phyloP scores from a whole-genome alignment of 129 eudicot genomes.

The Pittosporum tobira region DNA sequence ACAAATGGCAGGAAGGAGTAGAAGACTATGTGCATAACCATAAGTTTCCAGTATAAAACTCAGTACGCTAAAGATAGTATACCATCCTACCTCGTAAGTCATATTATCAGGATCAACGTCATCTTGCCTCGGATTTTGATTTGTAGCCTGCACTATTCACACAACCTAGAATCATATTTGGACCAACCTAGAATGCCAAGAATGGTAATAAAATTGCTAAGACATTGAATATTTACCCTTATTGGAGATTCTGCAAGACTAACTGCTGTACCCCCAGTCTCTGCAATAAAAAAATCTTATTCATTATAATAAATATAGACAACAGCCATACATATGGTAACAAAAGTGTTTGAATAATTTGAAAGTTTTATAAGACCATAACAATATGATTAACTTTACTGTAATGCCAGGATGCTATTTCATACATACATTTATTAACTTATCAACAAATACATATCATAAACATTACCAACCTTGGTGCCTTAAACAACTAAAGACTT shows the following conservation, averaged over 20 bases:
- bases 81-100: conserved; percentile 67
- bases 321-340: not conserved
- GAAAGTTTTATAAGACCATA: not conserved
- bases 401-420: too few relatives aligned
- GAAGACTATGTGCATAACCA: not conserved
- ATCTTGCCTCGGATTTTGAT: conserved; percentile 35
- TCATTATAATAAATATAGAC: not conserved
- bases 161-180: conserved; percentile 4
- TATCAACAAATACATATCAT: too few relatives aligned
- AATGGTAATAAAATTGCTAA: not conserved
- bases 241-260: conserved; percentile 36
- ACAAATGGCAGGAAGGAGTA: conserved; percentile 1
- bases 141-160: conserved; percentile 28
- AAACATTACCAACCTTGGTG: too few relatives aligned
- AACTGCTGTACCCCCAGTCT: conserved; percentile 31
- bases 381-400: not conserved
- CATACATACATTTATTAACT: too few relatives aligned
- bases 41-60: not conserved
- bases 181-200: not conserved
- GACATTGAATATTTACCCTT: conserved; percentile 26
- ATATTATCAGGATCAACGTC: conserved; percentile 65
- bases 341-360: not conserved
- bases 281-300: conserved; percentile 21
- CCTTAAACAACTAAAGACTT: too few relatives aligned
- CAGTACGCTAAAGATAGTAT: not conserved